Evolutionary conservation across 108 stramenopile species (phyloP).

Genomic region (Fistulifera solaris): DNA sequence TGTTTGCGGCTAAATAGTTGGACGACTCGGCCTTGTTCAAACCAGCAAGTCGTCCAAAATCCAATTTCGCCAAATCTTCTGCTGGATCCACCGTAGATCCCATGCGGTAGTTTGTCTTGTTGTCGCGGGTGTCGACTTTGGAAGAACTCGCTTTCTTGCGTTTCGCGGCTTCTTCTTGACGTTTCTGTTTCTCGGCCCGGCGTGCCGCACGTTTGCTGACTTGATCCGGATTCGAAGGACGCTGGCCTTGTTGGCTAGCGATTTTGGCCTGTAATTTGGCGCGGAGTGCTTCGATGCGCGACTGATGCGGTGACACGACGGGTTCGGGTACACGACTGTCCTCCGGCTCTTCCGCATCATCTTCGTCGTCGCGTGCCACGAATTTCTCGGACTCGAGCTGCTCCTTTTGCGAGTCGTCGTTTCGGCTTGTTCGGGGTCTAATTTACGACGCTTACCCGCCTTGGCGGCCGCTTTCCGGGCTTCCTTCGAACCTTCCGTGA

Average conservation of each 20-base stretch:
- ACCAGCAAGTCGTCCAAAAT: constrained; percentile 74
- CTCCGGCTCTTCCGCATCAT: constrained; percentile 4
- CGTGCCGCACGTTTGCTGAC: constrained; percentile 84
- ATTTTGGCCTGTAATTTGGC: constrained; percentile 75
- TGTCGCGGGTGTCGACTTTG: constrained; percentile 7
- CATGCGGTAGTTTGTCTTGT: not conserved
- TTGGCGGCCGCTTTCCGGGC: constrained; percentile 52
- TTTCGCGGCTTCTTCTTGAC: constrained; percentile 62
- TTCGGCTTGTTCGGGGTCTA: constrained; percentile 55
- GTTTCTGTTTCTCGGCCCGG: constrained; percentile 62
- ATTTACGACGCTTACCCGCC: constrained; percentile 64
- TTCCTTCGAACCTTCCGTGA: constrained; percentile 67
- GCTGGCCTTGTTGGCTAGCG: constrained; percentile 48
- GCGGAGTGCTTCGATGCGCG: constrained; percentile 74
- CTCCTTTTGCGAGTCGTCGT: constrained; percentile 62
- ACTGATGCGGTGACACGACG: constrained; percentile 21
- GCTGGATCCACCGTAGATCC: constrained; percentile 11
- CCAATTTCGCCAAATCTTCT: constrained; percentile 56
- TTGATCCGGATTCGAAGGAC: constrained; percentile 29
- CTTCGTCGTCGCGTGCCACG: constrained; percentile 13
- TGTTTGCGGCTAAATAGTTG: constrained; percentile 40
- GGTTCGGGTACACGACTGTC: not conserved
- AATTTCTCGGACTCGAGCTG: constrained; percentile 24
- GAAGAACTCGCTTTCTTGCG: constrained; percentile 15
- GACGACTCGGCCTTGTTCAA: constrained; percentile 32